Base-by-base conservation (phyloP, 345 rosid species). In the Excoecaria agallocha region DNA sequence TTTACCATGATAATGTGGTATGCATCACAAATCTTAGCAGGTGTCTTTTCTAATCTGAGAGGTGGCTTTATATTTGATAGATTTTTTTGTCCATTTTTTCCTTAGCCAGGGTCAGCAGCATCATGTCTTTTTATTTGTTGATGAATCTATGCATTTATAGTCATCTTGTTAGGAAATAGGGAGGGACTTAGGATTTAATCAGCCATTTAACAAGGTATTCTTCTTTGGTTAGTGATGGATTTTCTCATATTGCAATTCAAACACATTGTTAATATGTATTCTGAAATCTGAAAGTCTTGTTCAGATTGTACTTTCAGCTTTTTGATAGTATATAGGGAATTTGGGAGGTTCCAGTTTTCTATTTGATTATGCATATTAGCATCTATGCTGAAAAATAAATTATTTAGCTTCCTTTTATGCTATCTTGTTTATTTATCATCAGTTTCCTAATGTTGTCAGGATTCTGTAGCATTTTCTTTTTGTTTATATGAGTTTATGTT, bases 101-200 rank as follows among this genome's bases (percentile, higher is more conserved):
- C 17, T 4, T 37, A 35, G 66, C 66, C 66, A 62, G 66, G 38
- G 8, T 61, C 17, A 46, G 69, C 69, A 45, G 69, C 69, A 46
- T 30, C 69, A 43, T n/a, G 20, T 45, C 4, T 7, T 20, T 20
- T 66, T 46, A 22, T 35, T 35, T 38, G n/a, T 64, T 19, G 24
- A n/a, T 59, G 63, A 13, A 59, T 24, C 7, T 59, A 24, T 9
- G 4, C 11, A 1, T 59, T 59, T 35, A 59, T 59, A 4, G 43
- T 41, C 1, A 8, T 20, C 49, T 43, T n/a, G 20, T 63, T 17
- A 17, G 15, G 16, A 38, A 41, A 64, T 64, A 8, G 12, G 68
- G 68, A 41, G 25, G 8, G 6, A 19, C n/a, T 38, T 38, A 30
- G 8, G 39, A 43, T 4, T 17, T 3, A 16, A 10, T 12, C 2